Percentiles rank a stretch among this genome's conserved stretches.
Conservation (phyloP, 306 rosid genomes). For the Herpetospermum pedunculosum region DNA sequence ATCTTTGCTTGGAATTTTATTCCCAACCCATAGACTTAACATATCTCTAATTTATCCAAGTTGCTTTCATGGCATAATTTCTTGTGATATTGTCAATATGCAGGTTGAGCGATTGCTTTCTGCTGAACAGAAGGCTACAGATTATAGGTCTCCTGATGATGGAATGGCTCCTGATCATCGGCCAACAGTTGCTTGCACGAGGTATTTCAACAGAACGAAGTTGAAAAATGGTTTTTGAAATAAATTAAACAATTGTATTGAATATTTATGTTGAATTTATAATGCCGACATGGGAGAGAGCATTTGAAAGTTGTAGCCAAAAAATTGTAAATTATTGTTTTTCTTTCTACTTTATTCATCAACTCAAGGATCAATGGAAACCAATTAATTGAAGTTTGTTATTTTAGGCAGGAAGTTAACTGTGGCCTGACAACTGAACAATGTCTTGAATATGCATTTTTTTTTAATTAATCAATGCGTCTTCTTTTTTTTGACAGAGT, state of each 20-base stretch:
- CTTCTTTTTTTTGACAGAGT: constrained; percentile 46
- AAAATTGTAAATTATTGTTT: neutral
- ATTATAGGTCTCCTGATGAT: constrained; percentile 86
- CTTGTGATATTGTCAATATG: constrained; percentile 16
- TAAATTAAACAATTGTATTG: neutral
- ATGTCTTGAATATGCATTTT: neutral
- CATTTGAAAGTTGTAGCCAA: neutral
- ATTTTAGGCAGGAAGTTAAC: neutral
- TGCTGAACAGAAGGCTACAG: constrained; percentile 92
- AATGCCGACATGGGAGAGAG: neutral
- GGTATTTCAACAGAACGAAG: constrained; percentile 30
- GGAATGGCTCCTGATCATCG: constrained; percentile 94
- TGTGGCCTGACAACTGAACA: neutral
- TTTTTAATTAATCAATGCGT: constrained; percentile 14
- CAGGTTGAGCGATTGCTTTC: constrained; percentile 97
- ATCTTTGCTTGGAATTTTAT: neutral
- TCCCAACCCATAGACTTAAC: neutral
- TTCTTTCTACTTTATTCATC: constrained; percentile 1
- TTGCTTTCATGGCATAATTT: neutral
- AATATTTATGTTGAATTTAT: neutral
- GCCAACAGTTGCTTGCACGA: constrained; percentile 86
- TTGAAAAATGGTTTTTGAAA: neutral
- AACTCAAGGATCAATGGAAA: neutral
- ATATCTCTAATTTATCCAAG: neutral
- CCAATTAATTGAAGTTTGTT: neutral